Evolutionary conservation across 306 rosid genomes (phyloP).

Genomic region (Vicia villosa): DNA sequence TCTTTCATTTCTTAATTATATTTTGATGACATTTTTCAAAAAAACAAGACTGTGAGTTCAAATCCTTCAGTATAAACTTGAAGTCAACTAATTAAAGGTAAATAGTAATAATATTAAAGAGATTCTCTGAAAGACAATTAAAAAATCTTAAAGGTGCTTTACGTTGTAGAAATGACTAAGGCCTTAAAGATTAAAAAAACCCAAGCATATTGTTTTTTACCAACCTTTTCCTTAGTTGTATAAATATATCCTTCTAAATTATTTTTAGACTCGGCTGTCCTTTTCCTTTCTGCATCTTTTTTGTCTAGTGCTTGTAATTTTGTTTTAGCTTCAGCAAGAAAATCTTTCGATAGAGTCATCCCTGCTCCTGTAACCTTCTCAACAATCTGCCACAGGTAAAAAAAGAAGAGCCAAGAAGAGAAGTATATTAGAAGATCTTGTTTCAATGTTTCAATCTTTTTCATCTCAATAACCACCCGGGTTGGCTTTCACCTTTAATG

Average conservation of each 20-base stretch:
- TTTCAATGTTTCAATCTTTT: conserved; percentile 2
- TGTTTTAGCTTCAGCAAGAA: conserved; percentile 70
- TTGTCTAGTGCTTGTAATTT: conserved; percentile 77
- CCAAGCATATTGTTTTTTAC: conserved; percentile 28
- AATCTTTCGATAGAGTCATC: conserved; percentile 67
- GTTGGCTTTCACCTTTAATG: conserved; percentile 68
- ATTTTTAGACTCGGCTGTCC: conserved; percentile 91
- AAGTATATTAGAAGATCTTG: conserved; percentile 10
- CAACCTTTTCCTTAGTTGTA: conserved; percentile 90
- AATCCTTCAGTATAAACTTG: conserved; percentile 11
- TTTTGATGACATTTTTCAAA: not conserved
- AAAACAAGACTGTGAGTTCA: conserved; percentile 21
- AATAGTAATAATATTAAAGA: conserved; percentile 19
- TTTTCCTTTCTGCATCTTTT: conserved; percentile 90
- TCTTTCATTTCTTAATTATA: conserved; percentile 19
- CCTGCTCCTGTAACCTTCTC: conserved; percentile 72
- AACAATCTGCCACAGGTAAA: conserved; percentile 57
- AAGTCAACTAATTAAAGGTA: conserved; percentile 21
- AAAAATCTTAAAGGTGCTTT: conserved; percentile 8
- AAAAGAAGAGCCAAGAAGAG: conserved; percentile 8
- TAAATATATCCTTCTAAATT: conserved; percentile 92
- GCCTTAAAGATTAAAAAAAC: conserved; percentile 2
- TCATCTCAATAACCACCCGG: conserved; percentile 8
- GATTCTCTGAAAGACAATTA: not conserved
- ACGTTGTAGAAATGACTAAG: conserved; percentile 20